Conservation (phyloP, 2,329 filamentous ascomycete species). For the Mollisia scopiformis region DNA sequence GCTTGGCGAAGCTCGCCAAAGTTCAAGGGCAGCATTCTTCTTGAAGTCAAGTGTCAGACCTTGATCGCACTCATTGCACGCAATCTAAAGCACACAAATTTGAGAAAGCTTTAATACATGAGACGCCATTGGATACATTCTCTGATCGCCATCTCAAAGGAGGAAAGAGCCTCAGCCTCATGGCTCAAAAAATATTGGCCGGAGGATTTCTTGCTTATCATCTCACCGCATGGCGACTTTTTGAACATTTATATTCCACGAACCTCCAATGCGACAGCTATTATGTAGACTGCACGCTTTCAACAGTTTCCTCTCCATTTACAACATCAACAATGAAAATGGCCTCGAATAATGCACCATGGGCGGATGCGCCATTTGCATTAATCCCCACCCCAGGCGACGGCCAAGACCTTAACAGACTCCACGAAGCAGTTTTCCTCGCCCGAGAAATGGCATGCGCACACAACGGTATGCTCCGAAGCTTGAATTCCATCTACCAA, state of each 20-base stretch:
- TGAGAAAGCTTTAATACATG: no score
- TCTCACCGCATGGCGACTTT: neutral
- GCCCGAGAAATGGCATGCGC: conserved; percentile 38
- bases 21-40: neutral
- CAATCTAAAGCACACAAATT: no score
- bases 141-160: neutral
- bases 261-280: neutral
- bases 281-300: neutral
- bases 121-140: neutral
- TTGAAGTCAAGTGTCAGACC: neutral
- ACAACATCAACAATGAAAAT: neutral
- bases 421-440: conserved; percentile 19
- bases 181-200: neutral
- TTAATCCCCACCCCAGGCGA: conserved; percentile 14
- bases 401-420: conserved; percentile 3
- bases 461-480: conserved; percentile 42
- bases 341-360: neutral
- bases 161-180: neutral
- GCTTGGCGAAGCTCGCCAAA: neutral
- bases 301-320: neutral
- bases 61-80: no score
- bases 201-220: neutral
- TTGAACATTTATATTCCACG: neutral
- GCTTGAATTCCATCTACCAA: conserved; percentile 40
- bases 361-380: conserved; percentile 15